Evolutionary conservation across 129 eudicot species (phyloP).

Genomic region (Oenanthe sinensis): DNA sequence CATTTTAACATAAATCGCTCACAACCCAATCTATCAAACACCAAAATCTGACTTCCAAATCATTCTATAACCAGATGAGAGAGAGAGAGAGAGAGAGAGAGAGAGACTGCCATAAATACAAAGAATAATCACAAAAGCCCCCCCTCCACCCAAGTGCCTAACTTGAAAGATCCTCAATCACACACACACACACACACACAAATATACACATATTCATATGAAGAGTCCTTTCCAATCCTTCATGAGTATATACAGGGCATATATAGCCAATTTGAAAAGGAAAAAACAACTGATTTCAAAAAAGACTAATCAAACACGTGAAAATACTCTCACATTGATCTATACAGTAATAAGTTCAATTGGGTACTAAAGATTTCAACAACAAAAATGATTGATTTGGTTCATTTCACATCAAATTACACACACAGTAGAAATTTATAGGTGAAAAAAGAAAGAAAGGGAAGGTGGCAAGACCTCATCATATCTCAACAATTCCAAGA

Average conservation of each 20-base stretch:
- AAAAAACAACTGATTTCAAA: neutral
- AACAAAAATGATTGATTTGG: neutral
- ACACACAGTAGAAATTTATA: neutral
- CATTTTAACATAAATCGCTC: neutral
- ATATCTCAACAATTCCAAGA: constrained; percentile 1
- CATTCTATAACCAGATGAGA: neutral
- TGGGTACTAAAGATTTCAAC: neutral
- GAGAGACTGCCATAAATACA: neutral
- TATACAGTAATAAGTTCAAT: neutral
- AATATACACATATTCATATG: neutral
- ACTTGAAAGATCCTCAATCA: neutral
- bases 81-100: neutral
- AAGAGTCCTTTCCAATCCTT: neutral
- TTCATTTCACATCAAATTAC: neutral
- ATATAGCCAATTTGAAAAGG: neutral
- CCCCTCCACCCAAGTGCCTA: neutral
- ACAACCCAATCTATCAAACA: neutral
- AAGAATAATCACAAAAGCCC: neutral
- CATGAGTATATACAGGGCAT: neutral
- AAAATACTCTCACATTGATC: constrained; percentile 6
- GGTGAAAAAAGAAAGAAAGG: neutral
- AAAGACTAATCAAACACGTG: neutral
- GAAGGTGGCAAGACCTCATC: constrained; percentile 8
- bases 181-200: neutral
- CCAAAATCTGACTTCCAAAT: neutral